phyloP scores from a whole-genome alignment of 768 basidiomycete genomes.

The Tylopilus balloui region DNA sequence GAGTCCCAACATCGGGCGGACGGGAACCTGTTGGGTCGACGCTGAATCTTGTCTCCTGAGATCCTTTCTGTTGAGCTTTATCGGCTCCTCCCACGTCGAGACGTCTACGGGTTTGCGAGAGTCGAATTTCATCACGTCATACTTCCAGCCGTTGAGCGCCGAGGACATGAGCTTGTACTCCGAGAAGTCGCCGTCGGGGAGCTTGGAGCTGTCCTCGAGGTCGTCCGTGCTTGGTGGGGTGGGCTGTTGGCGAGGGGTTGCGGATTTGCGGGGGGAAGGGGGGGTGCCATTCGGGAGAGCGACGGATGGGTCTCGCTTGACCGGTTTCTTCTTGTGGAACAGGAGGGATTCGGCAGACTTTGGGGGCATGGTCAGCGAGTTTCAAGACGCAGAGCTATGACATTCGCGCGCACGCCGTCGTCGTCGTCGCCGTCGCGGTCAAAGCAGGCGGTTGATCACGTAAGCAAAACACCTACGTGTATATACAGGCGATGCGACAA shows the following conservation, averaged over 20 bases:
- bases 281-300: conserved; percentile 14
- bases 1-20: conserved; percentile 70
- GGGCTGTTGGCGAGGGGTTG: conserved; percentile 38
- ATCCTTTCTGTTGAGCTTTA: conserved; percentile 88
- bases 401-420: conserved; percentile 1
- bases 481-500: conserved; percentile 8
- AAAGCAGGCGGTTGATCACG: conserved; percentile 20
- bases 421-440: conserved; percentile 4
- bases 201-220: conserved; percentile 47
- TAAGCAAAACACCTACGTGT: conserved; percentile 17
- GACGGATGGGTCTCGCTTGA: conserved; percentile 23
- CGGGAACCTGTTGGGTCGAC: conserved; percentile 44
- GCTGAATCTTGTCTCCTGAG: conserved; percentile 45
- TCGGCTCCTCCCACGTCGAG: conserved; percentile 62
- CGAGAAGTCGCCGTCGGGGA: conserved; percentile 64
- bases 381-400: background rate
- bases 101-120: conserved; percentile 70
- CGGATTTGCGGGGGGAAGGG: conserved; percentile 34
- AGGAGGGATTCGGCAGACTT: conserved; percentile 47
- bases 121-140: conserved; percentile 91
- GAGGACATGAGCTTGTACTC: conserved; percentile 80
- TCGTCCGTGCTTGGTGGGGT: conserved; percentile 40
- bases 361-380: conserved; percentile 27
- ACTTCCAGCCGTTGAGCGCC: conserved; percentile 81
- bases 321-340: conserved; percentile 61